A percentile compares a stretch with the other conserved stretches of the same genome.
phyloP scores from a whole-genome alignment of 257 asterid species.

The Coffea canephora region DNA sequence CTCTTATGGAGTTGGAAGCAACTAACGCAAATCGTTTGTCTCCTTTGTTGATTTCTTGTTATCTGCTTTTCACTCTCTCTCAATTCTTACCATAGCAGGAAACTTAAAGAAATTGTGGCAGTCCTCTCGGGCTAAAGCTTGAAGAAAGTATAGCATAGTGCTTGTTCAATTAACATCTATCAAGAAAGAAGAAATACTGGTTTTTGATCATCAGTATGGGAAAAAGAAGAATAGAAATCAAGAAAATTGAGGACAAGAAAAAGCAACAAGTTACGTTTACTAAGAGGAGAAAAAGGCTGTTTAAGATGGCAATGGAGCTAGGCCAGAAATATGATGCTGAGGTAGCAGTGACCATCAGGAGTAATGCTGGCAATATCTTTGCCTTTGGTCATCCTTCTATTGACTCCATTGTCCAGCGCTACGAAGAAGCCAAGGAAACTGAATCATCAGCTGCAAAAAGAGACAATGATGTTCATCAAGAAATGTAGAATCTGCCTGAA shows the following conservation, averaged over 20 bases:
- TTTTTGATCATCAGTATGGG: slow-evolving; percentile 11
- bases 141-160: no score
- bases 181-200: background rate
- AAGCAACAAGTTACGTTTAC: slow-evolving; percentile 45
- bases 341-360: slow-evolving; percentile 32
- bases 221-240: slow-evolving; percentile 28
- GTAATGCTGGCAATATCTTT: slow-evolving; percentile 37
- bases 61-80: no score
- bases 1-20: no score
- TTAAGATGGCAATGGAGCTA: slow-evolving; percentile 32
- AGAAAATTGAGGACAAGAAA: slow-evolving; percentile 32
- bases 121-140: no score
- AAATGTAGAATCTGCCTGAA: no score
- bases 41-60: no score
- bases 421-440: background rate
- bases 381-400: slow-evolving; percentile 33
- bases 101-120: no score
- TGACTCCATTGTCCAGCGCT: slow-evolving; percentile 25
- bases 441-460: background rate
- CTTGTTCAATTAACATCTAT: no score
- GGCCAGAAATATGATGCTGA: slow-evolving; percentile 18
- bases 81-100: no score
- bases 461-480: no score
- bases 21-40: no score
- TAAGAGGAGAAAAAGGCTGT: slow-evolving; percentile 38